Evolutionary conservation across 495 filamentous ascomycete species (phyloP), one percentile per base, ranked within the genome.

Genomic region (Neurospora sp.): DNA sequence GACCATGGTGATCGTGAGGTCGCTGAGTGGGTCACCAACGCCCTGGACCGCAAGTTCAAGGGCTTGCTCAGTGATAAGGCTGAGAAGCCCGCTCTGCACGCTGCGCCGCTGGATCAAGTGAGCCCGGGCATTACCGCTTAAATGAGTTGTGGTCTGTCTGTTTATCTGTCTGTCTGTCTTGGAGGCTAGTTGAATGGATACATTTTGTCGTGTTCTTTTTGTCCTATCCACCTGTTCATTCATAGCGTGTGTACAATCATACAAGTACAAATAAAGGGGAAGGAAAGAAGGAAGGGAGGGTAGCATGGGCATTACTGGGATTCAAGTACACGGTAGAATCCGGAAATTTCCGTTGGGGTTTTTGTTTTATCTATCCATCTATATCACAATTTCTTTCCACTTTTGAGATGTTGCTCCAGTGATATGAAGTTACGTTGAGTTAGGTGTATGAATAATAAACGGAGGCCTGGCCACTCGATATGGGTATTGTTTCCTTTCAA

Each of bases 11-110:
- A 98, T 73, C 82, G 85, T 54, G 95, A 97, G 80, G 92, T 97
- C 9, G 90, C 92, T 3, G 86, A 87, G 39, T 98, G 95, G 95
- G 95, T 98, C 17, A 85, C 85, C n/a, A 84, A 85, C 10, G 92
- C 92, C 45, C 82, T 94, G 48, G 86, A 90, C 71, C 84, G 85
- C 39, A 90, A 90, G 74, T 81, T 82, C 73, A 85, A 81, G 5
- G 89, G 89, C n/a, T 77, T 83, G 45, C 74, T 83, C 38, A 72
- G 75, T 17, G 80, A 76, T 59, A 72, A 73, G 37, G 74, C 76
- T n/a, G 76, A 76, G 24, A 87, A 85, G 74, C 93, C 93, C 7
- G 93, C 93, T 13, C 84, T 96, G 66, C 93, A 96, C 77, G 88
- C 92, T 15, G 93, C 91, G 39, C 91, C 92, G 8, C 78, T 96